Base-by-base conservation (phyloP, 2,329 filamentous ascomycete genomes). In the Sporothrix luriei region DNA sequence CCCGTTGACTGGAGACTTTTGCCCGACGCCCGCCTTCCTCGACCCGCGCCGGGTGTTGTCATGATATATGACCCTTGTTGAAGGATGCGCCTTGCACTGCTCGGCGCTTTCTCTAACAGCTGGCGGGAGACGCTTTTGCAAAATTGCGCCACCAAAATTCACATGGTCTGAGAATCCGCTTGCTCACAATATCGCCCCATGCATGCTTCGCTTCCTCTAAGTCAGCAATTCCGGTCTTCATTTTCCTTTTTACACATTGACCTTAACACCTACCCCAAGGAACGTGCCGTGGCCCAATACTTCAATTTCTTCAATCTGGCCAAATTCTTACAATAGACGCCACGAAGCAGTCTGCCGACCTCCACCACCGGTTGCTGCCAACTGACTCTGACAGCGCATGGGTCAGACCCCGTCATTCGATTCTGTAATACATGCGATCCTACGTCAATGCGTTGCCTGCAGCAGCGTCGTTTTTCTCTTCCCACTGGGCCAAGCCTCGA, bases 11-110 rank as follows among this genome's bases (percentile, higher is more conserved):
- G 43, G 49, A n/a, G 33, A 7, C 46, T 40, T 16, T 46, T 49
- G 11, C 19, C 29, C 48, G 24, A 38, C 38, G 38, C 29, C 16
- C n/a, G 9, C 38, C 38, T n/a, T 11, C 38, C 33, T 51, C 64
- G 43, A 54, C 21, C 66, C 38, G 51, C 33, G 4, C 65, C 65
- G 40, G 66, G 52, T 68, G 66, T 59, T 68, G 66, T 68, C 33
- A 43, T 4, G 6, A 61, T 24, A 61, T 43, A 43, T n/a, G 2
- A 21, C n/a, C 33, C n/a, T 61, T 6, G 9, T 43, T 11, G 33
- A n/a, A 43, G 21, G 55, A 61, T 61, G 33, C 29, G n/a, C 29
- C 38, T 61, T 43, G 33, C 55, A 26, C 57, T 62, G 57, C 55
- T 62, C 38, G 38, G 57, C n/a, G 4, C 13, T 46, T 16, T 38